Base-by-base conservation (phyloP, 2,329 filamentous ascomycete genomes). In the Monosporascus sp. region DNA sequence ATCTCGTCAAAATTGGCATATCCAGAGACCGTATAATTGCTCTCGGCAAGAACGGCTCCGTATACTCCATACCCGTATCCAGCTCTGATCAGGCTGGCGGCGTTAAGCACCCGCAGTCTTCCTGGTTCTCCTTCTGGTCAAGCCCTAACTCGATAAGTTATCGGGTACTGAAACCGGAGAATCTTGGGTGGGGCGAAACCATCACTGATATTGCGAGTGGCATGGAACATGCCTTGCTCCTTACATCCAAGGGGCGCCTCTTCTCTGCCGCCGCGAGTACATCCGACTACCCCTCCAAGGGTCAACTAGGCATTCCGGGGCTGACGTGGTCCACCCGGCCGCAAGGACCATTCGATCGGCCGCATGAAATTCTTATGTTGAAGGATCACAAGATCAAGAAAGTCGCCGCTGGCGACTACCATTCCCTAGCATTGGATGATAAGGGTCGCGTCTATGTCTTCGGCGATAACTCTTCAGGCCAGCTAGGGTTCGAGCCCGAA, bases 381-480 rank as follows among this genome's bases (percentile, higher is more conserved):
- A 82, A 81, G 52, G 88, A 85, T 5, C 87, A 86, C 58, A 80
- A 88, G 5, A 83, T 94, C 46, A 72, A 76, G 5, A 81, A 89
- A 59, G 86, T 97, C 53, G 92, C 93, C 1, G 76, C 90, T 2
- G 94, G 94, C 24, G 91, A 96, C 65, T 84, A 86, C 60, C 94
- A 99, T 72, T 96, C 90, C 4, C 73, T 95, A 1, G 88, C 84
- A 1, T 78, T 91, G 17, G 89, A 93, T 65, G 81, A 82, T 54
- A 77, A 86, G 50, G 93, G 93, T 17, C 82, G 84, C 17, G 80
- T 94, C 17, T 96, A 94, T 69, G 79, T 85, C 6, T 97, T 96
- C 72, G 94, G 94, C 38, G 92, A 97, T 69, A 97, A 97, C 72
- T 85, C 85, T 0, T 82, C 83, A 44, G 94, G 94, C n/a, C 94